Base-by-base conservation (phyloP, 2,329 filamentous ascomycete genomes). In the Scolecobasidium constrictum region DNA sequence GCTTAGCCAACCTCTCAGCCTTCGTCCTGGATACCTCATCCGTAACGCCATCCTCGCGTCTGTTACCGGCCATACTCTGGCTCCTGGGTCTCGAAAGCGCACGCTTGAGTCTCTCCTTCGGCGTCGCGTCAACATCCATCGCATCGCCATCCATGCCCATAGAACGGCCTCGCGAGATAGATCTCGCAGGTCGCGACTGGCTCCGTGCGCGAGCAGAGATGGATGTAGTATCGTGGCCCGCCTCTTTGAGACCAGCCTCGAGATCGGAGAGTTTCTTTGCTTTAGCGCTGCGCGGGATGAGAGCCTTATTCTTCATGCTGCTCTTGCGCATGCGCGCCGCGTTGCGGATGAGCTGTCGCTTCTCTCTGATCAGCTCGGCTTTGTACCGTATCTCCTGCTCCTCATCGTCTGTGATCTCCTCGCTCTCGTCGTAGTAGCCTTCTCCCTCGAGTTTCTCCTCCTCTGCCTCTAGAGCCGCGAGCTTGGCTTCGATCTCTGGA, bases 311-410 rank as follows among this genome's bases (percentile, higher is more conserved):
- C 81, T 98, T 96, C 61, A 98, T 78, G 34, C 23, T 31, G 26
- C 82, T 83, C 73, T 94, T 96, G 67, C 86, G 85, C 81, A 94
- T 87, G 68, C 85, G 84, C 49, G 86, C 84, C 56, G 94, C 92
- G 66, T 96, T 96, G 59, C 85, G 80, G 66, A 96, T 92, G 48
- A 95, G 72, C 49, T 81, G 76, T 53, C 86, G 81, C 78, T 96
- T 95, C 72, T 95, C 88, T 49, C 90, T 83, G 64, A 98, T 98
- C 48, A 94, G 70, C 50, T 94, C 85, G 39, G 92, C 93, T 72
- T 96, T 95, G 71, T 84, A 81, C 54, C 86, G 72, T 52, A 90
- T 78, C 49, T 95, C 86, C 35, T 83, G 84, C 54, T 93, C 86
- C 49, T 94, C 87, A 16, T 81, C 86, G 58, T 94, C 88, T 55